A percentile compares a stretch with the other conserved stretches of the same genome.
Conservation (phyloP, 768 basidiomycete species). For the Xerocomellus amylosporus region DNA sequence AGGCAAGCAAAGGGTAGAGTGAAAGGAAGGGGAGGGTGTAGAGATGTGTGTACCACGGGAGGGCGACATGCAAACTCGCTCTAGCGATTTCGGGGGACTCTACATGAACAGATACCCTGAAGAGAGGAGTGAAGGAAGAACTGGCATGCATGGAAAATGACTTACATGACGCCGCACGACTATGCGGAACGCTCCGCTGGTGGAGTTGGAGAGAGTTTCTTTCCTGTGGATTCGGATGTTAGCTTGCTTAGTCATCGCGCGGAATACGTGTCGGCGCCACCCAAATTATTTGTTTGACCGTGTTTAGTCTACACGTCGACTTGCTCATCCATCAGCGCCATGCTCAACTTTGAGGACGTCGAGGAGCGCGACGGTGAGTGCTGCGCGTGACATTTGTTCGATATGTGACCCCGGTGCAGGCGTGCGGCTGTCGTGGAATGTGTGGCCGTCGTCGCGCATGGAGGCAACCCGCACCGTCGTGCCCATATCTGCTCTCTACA, state of each 20-base stretch:
- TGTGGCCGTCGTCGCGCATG: conserved; percentile 97
- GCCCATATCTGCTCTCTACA: conserved; percentile 97
- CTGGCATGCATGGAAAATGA: not conserved
- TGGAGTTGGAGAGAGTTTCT: no score
- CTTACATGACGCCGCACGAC: conserved; percentile 28
- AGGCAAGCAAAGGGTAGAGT: conserved; percentile 79
- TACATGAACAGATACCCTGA: conserved; percentile 48
- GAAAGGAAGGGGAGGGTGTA: conserved; percentile 78
- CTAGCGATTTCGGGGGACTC: conserved; percentile 65
- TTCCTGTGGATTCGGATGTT: no score
- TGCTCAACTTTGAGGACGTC: conserved; percentile 93
- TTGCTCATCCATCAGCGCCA: conserved; percentile 30
- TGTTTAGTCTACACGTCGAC: conserved; percentile 32
- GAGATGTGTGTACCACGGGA: conserved; percentile 68
- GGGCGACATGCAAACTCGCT: conserved; percentile 61
- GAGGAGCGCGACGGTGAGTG: conserved; percentile 91
- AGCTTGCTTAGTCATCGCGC: conserved; percentile 20
- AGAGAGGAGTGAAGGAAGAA: not conserved
- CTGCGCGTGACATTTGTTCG: no score
- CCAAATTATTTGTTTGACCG: conserved; percentile 12
- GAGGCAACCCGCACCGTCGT: conserved; percentile 98
- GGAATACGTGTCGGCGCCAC: not conserved
- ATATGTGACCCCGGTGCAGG: no score
- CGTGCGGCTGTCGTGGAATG: conserved; percentile 96
- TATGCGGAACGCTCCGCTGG: no score